phyloP scores from a whole-genome alignment of 2,329 filamentous ascomycete species.

The Cryoendolithus antarcticus region DNA sequence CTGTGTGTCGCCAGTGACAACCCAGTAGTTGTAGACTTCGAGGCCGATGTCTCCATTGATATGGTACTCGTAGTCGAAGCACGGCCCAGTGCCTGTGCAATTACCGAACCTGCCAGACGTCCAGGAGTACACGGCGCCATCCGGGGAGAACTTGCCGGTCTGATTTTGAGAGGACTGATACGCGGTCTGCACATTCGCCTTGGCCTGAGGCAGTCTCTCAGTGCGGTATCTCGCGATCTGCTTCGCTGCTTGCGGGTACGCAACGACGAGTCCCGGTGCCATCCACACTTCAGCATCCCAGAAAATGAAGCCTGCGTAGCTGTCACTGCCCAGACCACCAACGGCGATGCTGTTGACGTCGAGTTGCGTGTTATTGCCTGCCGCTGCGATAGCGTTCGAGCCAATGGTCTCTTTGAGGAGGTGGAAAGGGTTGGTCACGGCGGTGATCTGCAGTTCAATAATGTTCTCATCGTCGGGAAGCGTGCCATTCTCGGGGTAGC shows the following conservation, averaged over 20 bases:
- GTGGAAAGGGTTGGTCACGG: slow-evolving; percentile 45
- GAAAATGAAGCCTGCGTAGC: slow-evolving; percentile 54
- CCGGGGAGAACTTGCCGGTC: slow-evolving; percentile 42
- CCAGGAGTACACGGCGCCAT: slow-evolving; percentile 55
- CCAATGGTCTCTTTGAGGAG: slow-evolving; percentile 44
- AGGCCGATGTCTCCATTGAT: slow-evolving; percentile 58
- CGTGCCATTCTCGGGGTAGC: slow-evolving; percentile 42
- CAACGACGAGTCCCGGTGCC: slow-evolving; percentile 52
- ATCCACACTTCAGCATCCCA: slow-evolving; percentile 59
- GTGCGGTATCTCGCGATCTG: slow-evolving; percentile 54
- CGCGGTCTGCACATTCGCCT: slow-evolving; percentile 44
- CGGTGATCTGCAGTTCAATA: slow-evolving; percentile 42
- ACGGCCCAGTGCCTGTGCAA: slow-evolving; percentile 48
- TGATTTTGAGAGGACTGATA: slow-evolving; percentile 48
- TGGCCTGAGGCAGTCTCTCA: slow-evolving; percentile 46
- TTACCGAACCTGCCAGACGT: slow-evolving; percentile 56
- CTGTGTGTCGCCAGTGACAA: slow-evolving; percentile 45
- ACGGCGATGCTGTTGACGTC: slow-evolving; percentile 54
- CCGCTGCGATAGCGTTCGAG: slow-evolving; percentile 39
- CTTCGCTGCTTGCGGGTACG: slow-evolving; percentile 49
- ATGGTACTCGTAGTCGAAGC: slow-evolving; percentile 62
- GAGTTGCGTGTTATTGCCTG: slow-evolving; percentile 37
- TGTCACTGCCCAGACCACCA: slow-evolving; percentile 55
- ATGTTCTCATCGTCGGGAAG: slow-evolving; percentile 46
- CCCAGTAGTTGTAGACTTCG: slow-evolving; percentile 48